Percentiles rank a stretch among this genome's conserved stretches.
These are phyloP conservation scores for Emergomyces africanus DNA, from an alignment of 2,329 filamentous ascomycete genomes.

Conservation along the genomic window DNA sequence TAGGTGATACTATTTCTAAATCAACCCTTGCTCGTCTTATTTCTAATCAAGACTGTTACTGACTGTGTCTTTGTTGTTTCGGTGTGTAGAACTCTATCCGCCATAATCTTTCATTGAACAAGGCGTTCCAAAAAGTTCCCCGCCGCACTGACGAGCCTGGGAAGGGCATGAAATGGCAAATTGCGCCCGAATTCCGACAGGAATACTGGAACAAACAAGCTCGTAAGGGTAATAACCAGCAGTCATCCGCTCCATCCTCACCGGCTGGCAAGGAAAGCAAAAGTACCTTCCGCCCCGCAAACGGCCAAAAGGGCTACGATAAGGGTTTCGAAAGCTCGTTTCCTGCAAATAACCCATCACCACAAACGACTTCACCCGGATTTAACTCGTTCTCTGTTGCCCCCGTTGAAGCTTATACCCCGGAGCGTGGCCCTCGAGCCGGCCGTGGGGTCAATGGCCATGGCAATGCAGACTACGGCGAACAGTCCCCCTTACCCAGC, in stretches of 20 bases:
- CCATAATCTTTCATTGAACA: slow-evolving; percentile 90
- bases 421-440: slow-evolving; percentile 32
- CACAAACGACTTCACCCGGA: slow-evolving; percentile 27
- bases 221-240: slow-evolving; percentile 28
- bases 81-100: slow-evolving; percentile 71
- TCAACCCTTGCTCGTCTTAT: too few relatives aligned
- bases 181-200: slow-evolving; percentile 68
- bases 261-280: slow-evolving; percentile 31
- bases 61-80: neutral
- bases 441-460: slow-evolving; percentile 14
- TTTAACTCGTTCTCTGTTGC: slow-evolving; percentile 31
- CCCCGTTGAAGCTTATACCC: slow-evolving; percentile 35
- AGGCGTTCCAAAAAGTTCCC: slow-evolving; percentile 86
- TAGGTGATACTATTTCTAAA: too few relatives aligned
- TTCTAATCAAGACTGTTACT: too few relatives aligned
- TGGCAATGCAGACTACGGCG: slow-evolving; percentile 23
- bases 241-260: slow-evolving; percentile 34
- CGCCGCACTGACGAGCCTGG: slow-evolving; percentile 89
- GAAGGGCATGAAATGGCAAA: slow-evolving; percentile 99
- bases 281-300: slow-evolving; percentile 24
- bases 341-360: slow-evolving; percentile 25
- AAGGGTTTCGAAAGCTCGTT: slow-evolving; percentile 25
- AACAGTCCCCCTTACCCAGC: slow-evolving; percentile 31
- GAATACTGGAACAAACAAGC: slow-evolving; percentile 66
- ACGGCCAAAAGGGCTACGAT: slow-evolving; percentile 13